A percentile compares a stretch with the other conserved stretches of the same genome.
Evolutionary conservation across 2,329 filamentous ascomycete genomes (phyloP).

Genomic region (Cercospora zeina): DNA sequence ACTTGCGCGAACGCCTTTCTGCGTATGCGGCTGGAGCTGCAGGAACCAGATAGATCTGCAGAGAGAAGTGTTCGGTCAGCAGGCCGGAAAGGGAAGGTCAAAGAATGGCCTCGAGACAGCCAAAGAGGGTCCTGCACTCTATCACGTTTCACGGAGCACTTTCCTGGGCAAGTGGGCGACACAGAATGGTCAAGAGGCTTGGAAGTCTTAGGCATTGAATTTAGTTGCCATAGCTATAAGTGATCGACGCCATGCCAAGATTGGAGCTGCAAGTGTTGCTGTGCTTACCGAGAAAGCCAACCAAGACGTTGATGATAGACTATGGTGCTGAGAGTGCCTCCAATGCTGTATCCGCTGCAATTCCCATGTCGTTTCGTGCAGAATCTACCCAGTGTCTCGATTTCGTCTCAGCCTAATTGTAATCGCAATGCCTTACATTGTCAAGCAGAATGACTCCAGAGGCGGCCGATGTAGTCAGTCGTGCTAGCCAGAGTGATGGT

Average conservation of each 20-base stretch:
- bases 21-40: neutral
- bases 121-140: neutral
- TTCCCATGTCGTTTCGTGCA: neutral
- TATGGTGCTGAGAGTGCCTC: neutral
- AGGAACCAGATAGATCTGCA: neutral
- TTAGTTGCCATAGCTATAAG: neutral
- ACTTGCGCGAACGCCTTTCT: neutral
- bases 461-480: neutral
- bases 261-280: neutral
- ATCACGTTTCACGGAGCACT: neutral
- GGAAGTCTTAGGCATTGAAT: neutral
- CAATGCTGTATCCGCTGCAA: neutral
- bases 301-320: neutral
- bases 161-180: neutral
- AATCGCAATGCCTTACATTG: neutral
- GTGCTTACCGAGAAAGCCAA: neutral
- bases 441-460: neutral
- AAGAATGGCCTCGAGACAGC: neutral
- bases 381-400: neutral
- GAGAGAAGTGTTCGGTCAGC: neutral
- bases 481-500: neutral
- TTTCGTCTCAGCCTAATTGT: neutral
- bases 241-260: neutral
- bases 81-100: neutral
- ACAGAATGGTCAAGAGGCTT: neutral